These are phyloP conservation scores for Suillus alpinus DNA, from an alignment of 768 basidiomycete genomes.

Conservation along the genomic window DNA sequence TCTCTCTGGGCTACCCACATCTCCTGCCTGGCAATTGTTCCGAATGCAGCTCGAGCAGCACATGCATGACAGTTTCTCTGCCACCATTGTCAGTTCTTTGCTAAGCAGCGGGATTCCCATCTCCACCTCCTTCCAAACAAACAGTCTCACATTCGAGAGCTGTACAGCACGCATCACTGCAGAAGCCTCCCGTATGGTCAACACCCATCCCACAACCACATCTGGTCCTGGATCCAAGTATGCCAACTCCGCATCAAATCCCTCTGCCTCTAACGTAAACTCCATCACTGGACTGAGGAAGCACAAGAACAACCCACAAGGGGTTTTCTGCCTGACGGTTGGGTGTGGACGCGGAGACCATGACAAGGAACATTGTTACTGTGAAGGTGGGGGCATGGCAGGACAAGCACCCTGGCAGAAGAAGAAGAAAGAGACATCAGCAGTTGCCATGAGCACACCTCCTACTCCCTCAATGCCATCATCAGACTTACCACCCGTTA, in stretches of 20 bases:
- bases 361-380: not conserved
- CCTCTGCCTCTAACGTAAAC: not conserved
- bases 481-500: too few species aligned
- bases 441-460: too few species aligned
- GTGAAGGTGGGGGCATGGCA: not conserved
- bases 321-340: not conserved
- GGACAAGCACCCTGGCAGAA: conserved; percentile 4
- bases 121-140: not conserved
- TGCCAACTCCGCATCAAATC: not conserved
- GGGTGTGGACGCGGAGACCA: not conserved
- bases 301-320: not conserved
- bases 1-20: not conserved
- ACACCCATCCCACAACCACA: not conserved
- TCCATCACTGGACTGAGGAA: not conserved
- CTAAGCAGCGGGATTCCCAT: not conserved
- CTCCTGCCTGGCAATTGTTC: not conserved
- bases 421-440: too few species aligned
- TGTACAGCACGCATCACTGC: not conserved
- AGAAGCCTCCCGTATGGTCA: not conserved
- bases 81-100: not conserved
- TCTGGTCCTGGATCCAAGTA: not conserved
- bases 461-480: too few species aligned
- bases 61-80: not conserved
- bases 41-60: not conserved
- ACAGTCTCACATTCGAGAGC: not conserved